These are phyloP conservation scores for Debaryomyces prosopidis DNA, from an alignment of 805 yeast genomes.

Conservation along the genomic window DNA sequence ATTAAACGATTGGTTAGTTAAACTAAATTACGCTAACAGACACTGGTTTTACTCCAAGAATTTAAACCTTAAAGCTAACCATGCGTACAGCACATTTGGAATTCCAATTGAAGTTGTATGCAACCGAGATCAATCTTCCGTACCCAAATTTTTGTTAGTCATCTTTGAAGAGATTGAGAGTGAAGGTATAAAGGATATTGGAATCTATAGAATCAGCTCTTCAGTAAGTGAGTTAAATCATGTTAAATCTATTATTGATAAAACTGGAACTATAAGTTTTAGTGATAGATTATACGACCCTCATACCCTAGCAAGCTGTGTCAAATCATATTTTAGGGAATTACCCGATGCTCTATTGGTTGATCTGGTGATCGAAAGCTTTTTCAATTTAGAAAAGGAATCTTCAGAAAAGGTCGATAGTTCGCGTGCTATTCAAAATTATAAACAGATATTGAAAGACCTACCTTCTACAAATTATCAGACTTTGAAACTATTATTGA, in stretches of 20 bases:
- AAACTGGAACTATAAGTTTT: slow-evolving; percentile 47
- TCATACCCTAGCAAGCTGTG: slow-evolving; percentile 85
- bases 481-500: slow-evolving; percentile 63
- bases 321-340: slow-evolving; percentile 80
- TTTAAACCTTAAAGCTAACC: slow-evolving; percentile 25
- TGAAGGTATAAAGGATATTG: slow-evolving; percentile 89
- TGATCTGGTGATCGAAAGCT: slow-evolving; percentile 59
- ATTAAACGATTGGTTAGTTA: slow-evolving; percentile 71
- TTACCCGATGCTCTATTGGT: slow-evolving; percentile 83
- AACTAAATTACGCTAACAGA: slow-evolving; percentile 46
- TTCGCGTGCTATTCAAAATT: slow-evolving; percentile 12
- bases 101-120: slow-evolving; percentile 80
- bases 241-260: slow-evolving; percentile 46
- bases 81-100: slow-evolving; percentile 63
- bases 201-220: slow-evolving; percentile 74
- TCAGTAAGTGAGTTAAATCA: slow-evolving; percentile 47
- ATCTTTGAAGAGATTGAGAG: slow-evolving; percentile 75
- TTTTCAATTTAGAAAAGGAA: slow-evolving; percentile 39
- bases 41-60: slow-evolving; percentile 56
- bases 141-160: slow-evolving; percentile 67
- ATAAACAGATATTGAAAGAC: slow-evolving; percentile 30
- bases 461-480: slow-evolving; percentile 70
- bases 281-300: slow-evolving; percentile 63
- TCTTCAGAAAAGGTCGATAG: slow-evolving; percentile 9
- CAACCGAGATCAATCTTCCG: slow-evolving; percentile 58